Conservation (phyloP, 441 rosid species). For the Syzygium syzygioides region DNA sequence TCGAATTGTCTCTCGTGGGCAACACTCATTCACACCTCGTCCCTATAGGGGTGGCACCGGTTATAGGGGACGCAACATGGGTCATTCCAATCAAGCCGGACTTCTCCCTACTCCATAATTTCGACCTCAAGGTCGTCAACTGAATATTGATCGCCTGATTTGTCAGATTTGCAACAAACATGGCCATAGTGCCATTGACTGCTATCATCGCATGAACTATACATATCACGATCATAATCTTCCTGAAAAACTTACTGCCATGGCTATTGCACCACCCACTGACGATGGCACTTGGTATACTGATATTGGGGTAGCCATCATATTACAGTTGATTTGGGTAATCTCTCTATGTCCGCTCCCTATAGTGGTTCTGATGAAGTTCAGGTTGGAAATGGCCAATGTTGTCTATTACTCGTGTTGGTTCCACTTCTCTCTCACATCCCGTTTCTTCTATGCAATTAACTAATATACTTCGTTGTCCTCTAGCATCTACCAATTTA, state of each 20-base stretch:
- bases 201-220: background rate
- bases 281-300: background rate
- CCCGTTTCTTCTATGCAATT: background rate
- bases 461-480: background rate
- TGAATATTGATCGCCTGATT: no score
- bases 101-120: background rate
- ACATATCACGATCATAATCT: background rate
- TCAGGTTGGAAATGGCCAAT: no score
- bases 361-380: no score
- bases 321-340: background rate
- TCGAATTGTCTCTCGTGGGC: no score
- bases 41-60: background rate
- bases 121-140: background rate
- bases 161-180: background rate
- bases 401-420: no score
- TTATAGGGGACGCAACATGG: background rate
- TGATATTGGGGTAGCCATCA: background rate
- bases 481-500: background rate
- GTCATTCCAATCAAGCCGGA: background rate
- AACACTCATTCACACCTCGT: background rate
- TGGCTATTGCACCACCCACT: background rate
- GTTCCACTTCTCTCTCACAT: background rate
- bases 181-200: background rate
- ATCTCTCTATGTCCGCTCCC: background rate
- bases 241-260: background rate